Evolutionary conservation across 495 filamentous ascomycete species (phyloP), one percentile per base, ranked within the genome.

Genomic region (Penicillium salamii): DNA sequence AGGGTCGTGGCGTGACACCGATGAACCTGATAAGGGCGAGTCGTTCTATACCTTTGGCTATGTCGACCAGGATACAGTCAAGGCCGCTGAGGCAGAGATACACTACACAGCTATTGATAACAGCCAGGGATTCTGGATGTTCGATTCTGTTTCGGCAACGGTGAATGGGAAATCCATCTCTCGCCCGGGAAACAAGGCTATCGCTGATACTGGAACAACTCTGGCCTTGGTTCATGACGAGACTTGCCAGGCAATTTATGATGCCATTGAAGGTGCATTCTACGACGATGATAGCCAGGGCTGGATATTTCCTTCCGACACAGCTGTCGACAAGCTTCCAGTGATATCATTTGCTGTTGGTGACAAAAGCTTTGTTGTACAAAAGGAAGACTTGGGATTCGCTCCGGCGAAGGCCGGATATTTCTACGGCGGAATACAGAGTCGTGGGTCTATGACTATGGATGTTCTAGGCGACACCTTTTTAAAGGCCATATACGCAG

Each of bases 31-130:
- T 46, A 78, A 82, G 36, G 75, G 78, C 42, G 71, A 78, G 42
- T 84, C 82, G 2, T 91, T 90, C 72, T 90, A 88, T 68, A 90
- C 87, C 0, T 90, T 91, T 55, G 88, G 88, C 20, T 90, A 74
- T 59, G 84, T 91, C 58, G 88, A 90, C 58, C 59, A 87, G 50
- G 80, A 78, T 5, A 76, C 82, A 0, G 74, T 88, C 37, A 74
- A 70, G 35, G 70, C 70, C 6, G 76, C 78, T 0, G 79, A 74
- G 23, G 57, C 78, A 45, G 76, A 80, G 1, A 77, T 87, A 32
- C 61, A 74, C 45, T 91, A 86, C 70, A 80, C 83, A 1, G 67
- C 78, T 23, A 62, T 91, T 43, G 85, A 90, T 67, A 85, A 79
- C 44, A 80, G 77, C 9, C 63, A 85, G 32, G 87, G 88, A 18